These are phyloP conservation scores for Musa schizocarpa DNA, from an alignment of 176 grass and related monocot genomes.

Conservation along the genomic window DNA sequence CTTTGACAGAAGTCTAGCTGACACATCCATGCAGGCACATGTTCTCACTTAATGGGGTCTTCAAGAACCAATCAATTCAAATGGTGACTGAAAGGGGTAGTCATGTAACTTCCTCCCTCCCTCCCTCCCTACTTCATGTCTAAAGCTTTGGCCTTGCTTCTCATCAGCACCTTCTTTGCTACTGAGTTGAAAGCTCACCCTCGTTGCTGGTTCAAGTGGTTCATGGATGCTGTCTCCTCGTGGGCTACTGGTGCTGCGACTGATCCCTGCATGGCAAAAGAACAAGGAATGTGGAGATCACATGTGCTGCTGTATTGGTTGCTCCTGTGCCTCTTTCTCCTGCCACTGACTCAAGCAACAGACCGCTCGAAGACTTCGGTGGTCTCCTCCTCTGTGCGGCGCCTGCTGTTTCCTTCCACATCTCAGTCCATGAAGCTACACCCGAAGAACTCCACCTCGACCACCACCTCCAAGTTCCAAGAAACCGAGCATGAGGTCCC, in stretches of 20 bases:
- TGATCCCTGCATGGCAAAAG: neutral
- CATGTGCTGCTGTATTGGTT: neutral
- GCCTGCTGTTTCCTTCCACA: neutral
- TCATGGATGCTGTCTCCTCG: too few species aligned
- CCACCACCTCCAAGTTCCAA: neutral
- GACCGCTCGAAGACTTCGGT: neutral
- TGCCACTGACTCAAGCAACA: neutral
- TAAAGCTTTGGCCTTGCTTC: too few species aligned
- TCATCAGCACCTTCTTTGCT: too few species aligned
- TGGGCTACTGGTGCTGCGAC: too few species aligned
- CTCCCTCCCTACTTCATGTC: too few species aligned
- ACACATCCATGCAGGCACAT: too few species aligned
- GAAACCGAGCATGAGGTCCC: neutral
- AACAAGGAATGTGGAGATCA: neutral
- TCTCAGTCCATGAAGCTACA: neutral
- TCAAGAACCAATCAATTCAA: too few species aligned
- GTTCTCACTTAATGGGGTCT: too few species aligned
- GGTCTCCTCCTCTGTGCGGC: neutral
- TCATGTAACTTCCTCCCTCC: too few species aligned
- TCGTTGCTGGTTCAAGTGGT: neutral
- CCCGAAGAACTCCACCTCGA: neutral
- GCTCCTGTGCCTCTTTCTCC: neutral
- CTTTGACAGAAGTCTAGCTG: too few species aligned
- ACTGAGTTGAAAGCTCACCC: too few species aligned
- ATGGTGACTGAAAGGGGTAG: too few species aligned